Evolutionary conservation across 2,329 filamentous ascomycete species (phyloP).

Genomic region (Colletotrichum nymphaeae): DNA sequence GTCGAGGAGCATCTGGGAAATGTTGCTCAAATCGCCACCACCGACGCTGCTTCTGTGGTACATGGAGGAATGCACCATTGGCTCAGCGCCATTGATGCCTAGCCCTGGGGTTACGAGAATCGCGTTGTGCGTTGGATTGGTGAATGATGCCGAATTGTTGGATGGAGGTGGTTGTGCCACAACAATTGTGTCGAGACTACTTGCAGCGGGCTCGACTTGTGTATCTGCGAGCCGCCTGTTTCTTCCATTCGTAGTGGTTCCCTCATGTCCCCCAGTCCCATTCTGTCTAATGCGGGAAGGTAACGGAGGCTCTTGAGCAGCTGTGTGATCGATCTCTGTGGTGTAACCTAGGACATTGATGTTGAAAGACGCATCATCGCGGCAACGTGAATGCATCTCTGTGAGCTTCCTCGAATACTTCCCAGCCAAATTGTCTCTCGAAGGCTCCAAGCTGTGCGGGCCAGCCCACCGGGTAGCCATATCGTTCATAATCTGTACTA

Average conservation of each 20-base stretch:
- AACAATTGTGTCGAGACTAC: not conserved
- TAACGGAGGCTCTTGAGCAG: not conserved
- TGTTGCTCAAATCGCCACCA: slow-evolving; percentile 39
- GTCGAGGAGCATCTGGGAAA: slow-evolving; percentile 46
- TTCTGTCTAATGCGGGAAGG: not conserved
- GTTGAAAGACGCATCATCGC: slow-evolving; percentile 22
- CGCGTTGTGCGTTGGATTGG: not conserved
- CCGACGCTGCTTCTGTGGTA: slow-evolving; percentile 14
- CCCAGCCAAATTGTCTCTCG: slow-evolving; percentile 33
- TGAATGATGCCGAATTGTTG: not conserved
- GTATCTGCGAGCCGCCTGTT: no score
- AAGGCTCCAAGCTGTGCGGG: slow-evolving; percentile 1
- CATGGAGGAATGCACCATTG: not conserved
- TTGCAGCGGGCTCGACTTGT: no score
- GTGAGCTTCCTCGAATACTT: slow-evolving; percentile 38
- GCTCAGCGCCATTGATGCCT: not conserved
- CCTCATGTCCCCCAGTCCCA: not conserved
- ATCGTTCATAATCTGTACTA: slow-evolving; percentile 43
- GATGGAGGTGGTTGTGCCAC: not conserved
- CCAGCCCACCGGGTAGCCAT: slow-evolving; percentile 44
- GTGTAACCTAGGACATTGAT: slow-evolving; percentile 27
- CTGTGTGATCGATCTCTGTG: slow-evolving; percentile 20
- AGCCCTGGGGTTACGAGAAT: not conserved
- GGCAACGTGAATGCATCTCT: slow-evolving; percentile 31
- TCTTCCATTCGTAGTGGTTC: no score